Evolutionary conservation across 1,139 yeast species (phyloP).

Genomic region (Pichia sp.): DNA sequence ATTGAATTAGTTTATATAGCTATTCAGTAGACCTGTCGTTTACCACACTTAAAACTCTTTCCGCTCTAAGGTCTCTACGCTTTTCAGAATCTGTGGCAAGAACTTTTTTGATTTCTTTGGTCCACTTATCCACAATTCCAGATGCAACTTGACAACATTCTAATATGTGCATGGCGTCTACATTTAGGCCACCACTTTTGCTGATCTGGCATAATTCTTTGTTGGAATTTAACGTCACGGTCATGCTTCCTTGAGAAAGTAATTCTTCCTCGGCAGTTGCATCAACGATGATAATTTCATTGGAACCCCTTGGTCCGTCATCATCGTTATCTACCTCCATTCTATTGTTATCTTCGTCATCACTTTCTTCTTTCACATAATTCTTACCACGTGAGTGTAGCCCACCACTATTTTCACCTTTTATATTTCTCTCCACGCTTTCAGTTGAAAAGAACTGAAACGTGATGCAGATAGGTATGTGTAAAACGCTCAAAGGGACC

Average conservation of each 20-base stretch:
- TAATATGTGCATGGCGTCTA: slow-evolving; percentile 68
- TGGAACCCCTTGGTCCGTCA: slow-evolving; percentile 17
- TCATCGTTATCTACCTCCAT: slow-evolving; percentile 6
- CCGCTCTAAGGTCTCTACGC: slow-evolving; percentile 23
- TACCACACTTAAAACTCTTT: slow-evolving; percentile 29
- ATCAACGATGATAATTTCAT: slow-evolving; percentile 68
- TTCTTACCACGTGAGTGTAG: not conserved
- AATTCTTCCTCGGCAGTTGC: slow-evolving; percentile 75
- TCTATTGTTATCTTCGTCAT: slow-evolving; percentile 4
- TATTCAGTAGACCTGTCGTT: slow-evolving; percentile 25
- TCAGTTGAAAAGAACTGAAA: slow-evolving; percentile 76
- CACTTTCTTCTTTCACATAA: slow-evolving; percentile 8
- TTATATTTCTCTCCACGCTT: slow-evolving; percentile 60
- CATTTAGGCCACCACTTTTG: slow-evolving; percentile 86
- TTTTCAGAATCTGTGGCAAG: slow-evolving; percentile 50
- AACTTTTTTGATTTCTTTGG: slow-evolving; percentile 56
- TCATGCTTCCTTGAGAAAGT: slow-evolving; percentile 71
- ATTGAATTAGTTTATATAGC: not conserved
- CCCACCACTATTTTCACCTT: slow-evolving; percentile 49
- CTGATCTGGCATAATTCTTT: slow-evolving; percentile 85
- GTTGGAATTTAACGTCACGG: slow-evolving; percentile 83
- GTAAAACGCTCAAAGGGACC: slow-evolving; percentile 77
- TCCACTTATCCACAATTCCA: slow-evolving; percentile 55
- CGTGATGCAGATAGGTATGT: slow-evolving; percentile 87
- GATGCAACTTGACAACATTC: slow-evolving; percentile 68